These are phyloP conservation scores for Arachnopeziza araneosa DNA, from an alignment of 2,329 filamentous ascomycete species.

Conservation along the genomic window DNA sequence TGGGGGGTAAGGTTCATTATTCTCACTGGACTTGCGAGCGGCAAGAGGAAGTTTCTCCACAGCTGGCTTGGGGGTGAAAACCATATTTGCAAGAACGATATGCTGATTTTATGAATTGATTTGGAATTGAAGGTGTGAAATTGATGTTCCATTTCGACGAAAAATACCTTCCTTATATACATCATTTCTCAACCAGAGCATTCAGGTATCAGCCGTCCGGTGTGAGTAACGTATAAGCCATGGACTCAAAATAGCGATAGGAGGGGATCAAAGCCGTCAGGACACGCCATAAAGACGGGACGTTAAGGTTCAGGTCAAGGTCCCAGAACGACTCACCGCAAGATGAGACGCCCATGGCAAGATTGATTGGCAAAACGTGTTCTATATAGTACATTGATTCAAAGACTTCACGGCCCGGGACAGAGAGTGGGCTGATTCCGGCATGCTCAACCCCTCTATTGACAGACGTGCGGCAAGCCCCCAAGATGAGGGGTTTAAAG, in stretches of 20 bases:
- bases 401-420: background rate
- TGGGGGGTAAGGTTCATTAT: background rate
- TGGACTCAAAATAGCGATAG: background rate
- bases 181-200: background rate
- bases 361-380: background rate
- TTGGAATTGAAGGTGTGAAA: background rate
- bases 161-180: background rate
- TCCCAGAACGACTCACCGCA: background rate
- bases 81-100: background rate
- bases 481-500: background rate
- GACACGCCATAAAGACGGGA: background rate
- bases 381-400: background rate
- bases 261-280: background rate
- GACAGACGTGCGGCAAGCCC: background rate
- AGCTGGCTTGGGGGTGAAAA: background rate
- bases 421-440: background rate
- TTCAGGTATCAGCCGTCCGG: background rate
- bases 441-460: background rate
- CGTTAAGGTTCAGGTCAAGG: background rate
- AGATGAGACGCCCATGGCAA: background rate
- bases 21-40: background rate
- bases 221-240: background rate
- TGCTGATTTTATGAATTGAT: background rate
- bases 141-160: background rate
- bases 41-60: background rate